Evolutionary conservation across 495 filamentous ascomycete genomes (phyloP), one percentile per base, ranked within the genome.

Genomic region (Daldinia loculata): DNA sequence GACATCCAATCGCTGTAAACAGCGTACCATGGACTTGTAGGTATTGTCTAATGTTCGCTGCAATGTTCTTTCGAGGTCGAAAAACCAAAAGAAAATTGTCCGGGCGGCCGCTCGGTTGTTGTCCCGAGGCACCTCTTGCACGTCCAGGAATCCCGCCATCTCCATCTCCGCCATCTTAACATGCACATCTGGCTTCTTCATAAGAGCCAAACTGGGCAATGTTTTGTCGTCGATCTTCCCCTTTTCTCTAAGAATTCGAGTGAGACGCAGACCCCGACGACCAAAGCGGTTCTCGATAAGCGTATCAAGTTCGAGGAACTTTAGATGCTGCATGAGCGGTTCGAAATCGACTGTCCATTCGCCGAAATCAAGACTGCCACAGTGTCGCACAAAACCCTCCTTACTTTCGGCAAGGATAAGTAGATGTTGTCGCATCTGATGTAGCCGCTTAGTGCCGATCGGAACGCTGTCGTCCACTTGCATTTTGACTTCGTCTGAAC

Each of bases 161-260:
- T 97, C 91, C 85, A 99, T 91, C 62, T 86, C 86, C 2, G 89
- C 87, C 74, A 98, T 89, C 64, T 92, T 89, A 61, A 90, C 86
- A 14, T 95, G 93, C 50, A 97, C 84, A 51, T 95, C 90, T 58
- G 92, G 90, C 74, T 93, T 91, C 26, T 88, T 88, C 69, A 97
- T 86, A 62, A 98, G 84, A 61, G 89, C 90, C 62, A 92, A 83
- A 38, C 88, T 88, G 30, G 89, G 86, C 8, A 97, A 79, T 41
- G 89, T 88, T 75, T 95, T 97, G 77, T 99, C 95, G 66, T 97
- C 94, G 15, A 98, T 82, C 78, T 95, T 96, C 24, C 95, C 96
- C 72, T 93, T 92, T 56, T 89, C 89, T 45, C 90, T 87, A 15
- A 98, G 87, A 41, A 98, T 91, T 27, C 92, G 90, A 51, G 92